These are phyloP conservation scores for Lachnellula occidentalis DNA, from an alignment of 2,329 filamentous ascomycete species.

Conservation along the genomic window DNA sequence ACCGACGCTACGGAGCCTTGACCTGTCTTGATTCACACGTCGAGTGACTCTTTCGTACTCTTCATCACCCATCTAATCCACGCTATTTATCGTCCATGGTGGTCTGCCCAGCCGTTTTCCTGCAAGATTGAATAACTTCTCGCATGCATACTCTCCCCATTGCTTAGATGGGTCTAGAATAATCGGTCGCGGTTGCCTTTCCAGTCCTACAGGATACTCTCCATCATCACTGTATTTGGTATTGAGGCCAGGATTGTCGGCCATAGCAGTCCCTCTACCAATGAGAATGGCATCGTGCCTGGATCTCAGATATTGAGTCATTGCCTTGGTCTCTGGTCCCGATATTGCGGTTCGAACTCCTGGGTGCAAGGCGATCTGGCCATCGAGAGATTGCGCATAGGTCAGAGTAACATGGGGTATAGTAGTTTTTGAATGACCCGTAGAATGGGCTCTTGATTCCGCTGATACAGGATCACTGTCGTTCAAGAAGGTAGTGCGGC, in stretches of 20 bases:
- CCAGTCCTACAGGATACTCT: slow-evolving; percentile 40
- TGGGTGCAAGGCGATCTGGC: slow-evolving; percentile 43
- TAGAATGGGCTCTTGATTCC: neutral
- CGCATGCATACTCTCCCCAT: slow-evolving; percentile 45
- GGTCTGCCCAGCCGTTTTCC: slow-evolving; percentile 38
- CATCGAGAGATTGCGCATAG: slow-evolving; percentile 87
- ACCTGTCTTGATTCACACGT: neutral
- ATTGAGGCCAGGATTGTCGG: slow-evolving; percentile 82
- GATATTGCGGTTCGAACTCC: slow-evolving; percentile 80
- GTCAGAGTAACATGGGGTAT: slow-evolving; percentile 67
- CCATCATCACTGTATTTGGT: slow-evolving; percentile 54
- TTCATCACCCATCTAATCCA: neutral
- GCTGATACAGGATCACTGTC: neutral
- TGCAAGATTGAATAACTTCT: slow-evolving; percentile 15
- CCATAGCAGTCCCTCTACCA: slow-evolving; percentile 76
- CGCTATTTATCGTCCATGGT: slow-evolving; percentile 44
- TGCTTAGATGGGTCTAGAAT: slow-evolving; percentile 74
- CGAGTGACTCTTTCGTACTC: neutral
- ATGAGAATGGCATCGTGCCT: slow-evolving; percentile 80
- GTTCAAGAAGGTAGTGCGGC: slow-evolving; percentile 2
- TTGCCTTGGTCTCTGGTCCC: slow-evolving; percentile 75
- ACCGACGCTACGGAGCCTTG: slow-evolving; percentile 3
- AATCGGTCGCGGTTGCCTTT: slow-evolving; percentile 71
- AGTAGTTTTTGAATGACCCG: neutral
- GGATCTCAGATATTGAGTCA: slow-evolving; percentile 87